A percentile compares a stretch with the other conserved stretches of the same genome.
Evolutionary conservation across 2,329 filamentous ascomycete genomes (phyloP).

Genomic region (Ceratocystis papillata): DNA sequence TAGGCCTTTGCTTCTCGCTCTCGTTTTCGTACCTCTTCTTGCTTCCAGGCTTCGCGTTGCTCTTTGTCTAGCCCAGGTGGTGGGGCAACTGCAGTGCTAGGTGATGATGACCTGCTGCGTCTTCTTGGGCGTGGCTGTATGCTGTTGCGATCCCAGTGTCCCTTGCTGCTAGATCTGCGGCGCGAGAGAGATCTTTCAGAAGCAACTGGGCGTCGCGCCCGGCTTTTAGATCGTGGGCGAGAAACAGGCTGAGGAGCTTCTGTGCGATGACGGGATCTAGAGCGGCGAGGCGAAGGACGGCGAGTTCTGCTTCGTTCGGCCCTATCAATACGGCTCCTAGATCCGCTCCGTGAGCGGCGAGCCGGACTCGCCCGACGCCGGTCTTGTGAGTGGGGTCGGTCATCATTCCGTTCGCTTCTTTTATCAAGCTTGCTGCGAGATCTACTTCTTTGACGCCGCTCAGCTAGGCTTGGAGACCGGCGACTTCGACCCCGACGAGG

Average conservation of each 20-base stretch:
- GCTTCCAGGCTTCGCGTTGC: slow-evolving; percentile 48
- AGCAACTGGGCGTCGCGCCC: slow-evolving; percentile 24
- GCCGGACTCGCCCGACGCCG: slow-evolving; percentile 29
- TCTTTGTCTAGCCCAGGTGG: slow-evolving; percentile 37
- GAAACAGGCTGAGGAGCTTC: slow-evolving; percentile 17
- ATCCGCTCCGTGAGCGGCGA: slow-evolving; percentile 31
- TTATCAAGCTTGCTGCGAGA: slow-evolving; percentile 24
- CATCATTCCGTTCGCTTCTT: slow-evolving; percentile 31
- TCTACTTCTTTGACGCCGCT: slow-evolving; percentile 29
- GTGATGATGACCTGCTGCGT: slow-evolving; percentile 38
- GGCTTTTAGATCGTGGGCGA: slow-evolving; percentile 20
- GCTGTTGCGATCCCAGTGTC: slow-evolving; percentile 27
- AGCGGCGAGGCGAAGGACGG: slow-evolving; percentile 21
- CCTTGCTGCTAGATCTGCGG: slow-evolving; percentile 10
- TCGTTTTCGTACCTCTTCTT: slow-evolving; percentile 50
- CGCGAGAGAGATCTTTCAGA: slow-evolving; percentile 22
- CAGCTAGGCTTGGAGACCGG: slow-evolving; percentile 26
- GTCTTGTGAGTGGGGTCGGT: slow-evolving; percentile 28
- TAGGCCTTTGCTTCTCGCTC: slow-evolving; percentile 56
- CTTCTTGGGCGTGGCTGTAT: slow-evolving; percentile 34
- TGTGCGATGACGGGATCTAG: slow-evolving; percentile 26
- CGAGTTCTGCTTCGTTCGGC: slow-evolving; percentile 32
- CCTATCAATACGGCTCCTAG: slow-evolving; percentile 23
- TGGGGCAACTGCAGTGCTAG: slow-evolving; percentile 32
- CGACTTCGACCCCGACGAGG: slow-evolving; percentile 33